Base-by-base conservation (phyloP, 257 asterid genomes). In the Gentiana macrophylla region DNA sequence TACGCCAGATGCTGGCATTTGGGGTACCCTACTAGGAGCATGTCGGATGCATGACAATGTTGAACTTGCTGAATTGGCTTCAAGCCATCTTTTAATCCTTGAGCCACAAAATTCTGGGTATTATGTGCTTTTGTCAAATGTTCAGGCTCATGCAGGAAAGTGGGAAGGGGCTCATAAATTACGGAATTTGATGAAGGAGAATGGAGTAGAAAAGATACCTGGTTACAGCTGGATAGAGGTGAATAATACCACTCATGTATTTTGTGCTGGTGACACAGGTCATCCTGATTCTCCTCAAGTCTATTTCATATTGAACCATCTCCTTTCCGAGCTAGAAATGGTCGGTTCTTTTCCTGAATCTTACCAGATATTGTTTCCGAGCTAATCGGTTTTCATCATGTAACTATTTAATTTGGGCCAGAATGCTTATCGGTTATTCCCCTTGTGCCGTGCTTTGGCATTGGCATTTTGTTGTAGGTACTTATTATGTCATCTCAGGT, bases 231-330 rank as follows among this genome's bases (percentile, higher is more conserved):
- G 82, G 84, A 65, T 78, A 51, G 84, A 78, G 41, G 68, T 72
- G 35, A 78, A 62, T 67, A 78, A 74, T 64, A 63, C 56, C 43
- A 74, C 77, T 12, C 69, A 63, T 33, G 69, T 72, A 54, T 78
- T 79, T 76, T 79, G 61, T 11, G 94, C 96, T 70, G 84, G 89
- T 32, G 98, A 84, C 65, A 67, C 75, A 52, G 62, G 55, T 71
- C 98, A 91, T 63, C 95, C 86, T 0, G 62, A 67, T 67, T 72
- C 87, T 54, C 64, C 63, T 67, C 70, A 73, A 54, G 84, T 91
- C 41, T 81, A 84, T 74, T 36, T 54, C 33, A 3, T 76, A 63
- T 63, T 84, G 62, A 70, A 73, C 37, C 69, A 52, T 68, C 94
- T 87, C 75, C 70, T 81, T 43, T 47, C 58, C 69, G 96, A 87